Percentiles rank a stretch among this genome's conserved stretches.
These are phyloP conservation scores for Penicillium manginii DNA, from an alignment of 495 filamentous ascomycete species.

Conservation along the genomic window DNA sequence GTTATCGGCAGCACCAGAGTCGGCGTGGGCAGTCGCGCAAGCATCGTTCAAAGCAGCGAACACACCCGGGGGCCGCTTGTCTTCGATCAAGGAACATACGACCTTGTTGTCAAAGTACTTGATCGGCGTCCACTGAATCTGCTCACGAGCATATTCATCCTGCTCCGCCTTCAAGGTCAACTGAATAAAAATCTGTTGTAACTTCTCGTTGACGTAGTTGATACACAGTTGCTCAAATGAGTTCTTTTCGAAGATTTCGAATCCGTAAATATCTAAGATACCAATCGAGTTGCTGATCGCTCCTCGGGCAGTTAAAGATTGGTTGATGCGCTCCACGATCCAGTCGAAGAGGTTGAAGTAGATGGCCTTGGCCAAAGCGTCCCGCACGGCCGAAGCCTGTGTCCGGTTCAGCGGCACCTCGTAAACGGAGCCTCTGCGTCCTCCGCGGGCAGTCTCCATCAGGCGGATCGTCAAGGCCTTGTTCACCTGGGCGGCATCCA, in stretches of 20 bases:
- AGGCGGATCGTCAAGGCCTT: conserved; percentile 89
- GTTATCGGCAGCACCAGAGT: conserved; percentile 89
- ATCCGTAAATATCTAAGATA: conserved; percentile 99
- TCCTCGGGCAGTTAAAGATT: conserved; percentile 80
- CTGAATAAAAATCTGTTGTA: conserved; percentile 99
- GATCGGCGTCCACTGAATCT: conserved; percentile 99
- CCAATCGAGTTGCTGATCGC: conserved; percentile 82
- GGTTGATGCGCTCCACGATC: conserved; percentile 94
- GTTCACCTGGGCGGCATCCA: conserved; percentile 76
- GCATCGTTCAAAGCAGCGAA: conserved; percentile 98
- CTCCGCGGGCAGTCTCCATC: conserved; percentile 85
- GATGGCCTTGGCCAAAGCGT: conserved; percentile 91
- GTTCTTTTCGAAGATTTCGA: conserved; percentile 99
- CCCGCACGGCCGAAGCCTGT: conserved; percentile 90
- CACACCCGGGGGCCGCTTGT: conserved; percentile 86
- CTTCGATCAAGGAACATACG: conserved; percentile 96
- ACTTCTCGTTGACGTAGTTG: conserved; percentile 99
- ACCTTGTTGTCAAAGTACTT: conserved; percentile 99
- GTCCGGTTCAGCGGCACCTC: conserved; percentile 89
- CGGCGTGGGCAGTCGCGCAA: conserved; percentile 94
- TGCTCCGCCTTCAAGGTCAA: conserved; percentile 96
- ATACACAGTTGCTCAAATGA: conserved; percentile 99
- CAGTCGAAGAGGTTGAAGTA: conserved; percentile 99
- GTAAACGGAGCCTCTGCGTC: conserved; percentile 78
- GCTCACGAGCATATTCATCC: conserved; percentile 94